phyloP scores from a whole-genome alignment of 2,329 filamentous ascomycete species.

The Diaporthe ilicicola region DNA sequence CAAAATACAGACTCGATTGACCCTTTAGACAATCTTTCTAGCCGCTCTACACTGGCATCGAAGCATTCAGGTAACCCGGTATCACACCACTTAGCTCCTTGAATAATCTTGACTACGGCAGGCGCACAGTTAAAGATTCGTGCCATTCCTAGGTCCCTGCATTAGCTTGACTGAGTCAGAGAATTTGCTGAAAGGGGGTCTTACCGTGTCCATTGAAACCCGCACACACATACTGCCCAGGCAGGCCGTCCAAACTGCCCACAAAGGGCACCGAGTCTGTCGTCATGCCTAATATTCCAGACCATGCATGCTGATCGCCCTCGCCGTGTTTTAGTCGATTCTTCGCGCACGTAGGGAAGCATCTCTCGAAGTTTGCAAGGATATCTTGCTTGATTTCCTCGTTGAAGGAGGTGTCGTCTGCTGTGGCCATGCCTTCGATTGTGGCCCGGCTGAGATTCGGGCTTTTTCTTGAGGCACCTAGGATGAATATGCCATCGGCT shows the following conservation, averaged over 20 bases:
- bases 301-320: conserved; percentile 55
- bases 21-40: conserved; percentile 14
- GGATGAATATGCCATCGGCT: conserved; percentile 51
- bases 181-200: conserved; percentile 6
- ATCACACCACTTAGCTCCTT: conserved; percentile 47
- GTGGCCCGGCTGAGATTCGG: conserved; percentile 46
- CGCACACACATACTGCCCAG: conserved; percentile 58
- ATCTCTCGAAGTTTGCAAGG: conserved; percentile 43
- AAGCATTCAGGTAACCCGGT: conserved; percentile 42
- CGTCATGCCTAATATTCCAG: conserved; percentile 57
- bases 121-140: conserved; percentile 56
- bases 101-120: conserved; percentile 51
- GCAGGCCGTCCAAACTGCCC: conserved; percentile 48
- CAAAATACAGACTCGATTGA: conserved; percentile 28
- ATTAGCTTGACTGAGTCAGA: neutral
- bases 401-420: conserved; percentile 50
- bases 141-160: conserved; percentile 43
- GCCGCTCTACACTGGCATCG: conserved; percentile 12
- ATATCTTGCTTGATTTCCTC: conserved; percentile 50
- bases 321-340: conserved; percentile 46
- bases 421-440: conserved; percentile 41
- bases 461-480: conserved; percentile 53
- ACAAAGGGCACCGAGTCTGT: conserved; percentile 55
- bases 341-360: conserved; percentile 44
- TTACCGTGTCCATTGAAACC: conserved; percentile 58